Evolutionary conservation across 2,329 filamentous ascomycete species (phyloP).

Genomic region (Botryotinia calthae): DNA sequence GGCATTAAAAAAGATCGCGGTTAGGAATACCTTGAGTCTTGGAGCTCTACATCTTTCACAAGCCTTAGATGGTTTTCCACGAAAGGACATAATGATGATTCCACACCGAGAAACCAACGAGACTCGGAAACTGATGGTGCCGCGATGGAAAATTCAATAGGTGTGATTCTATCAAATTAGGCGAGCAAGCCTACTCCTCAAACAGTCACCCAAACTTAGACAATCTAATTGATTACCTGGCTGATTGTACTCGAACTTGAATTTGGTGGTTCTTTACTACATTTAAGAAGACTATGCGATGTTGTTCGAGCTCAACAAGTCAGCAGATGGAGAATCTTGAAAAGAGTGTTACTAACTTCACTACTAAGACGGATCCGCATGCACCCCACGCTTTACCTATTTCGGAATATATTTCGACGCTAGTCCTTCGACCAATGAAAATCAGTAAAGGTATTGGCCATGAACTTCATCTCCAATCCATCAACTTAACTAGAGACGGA

Average conservation of each 20-base stretch:
- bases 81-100: slow-evolving; percentile 8
- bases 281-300: not conserved
- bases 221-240: not conserved
- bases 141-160: not conserved
- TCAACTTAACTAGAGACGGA: not conserved
- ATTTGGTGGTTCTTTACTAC: not conserved
- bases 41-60: slow-evolving; percentile 27
- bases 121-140: not conserved
- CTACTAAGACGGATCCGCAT: not conserved
- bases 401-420: slow-evolving; percentile 4
- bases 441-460: not conserved
- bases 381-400: not conserved
- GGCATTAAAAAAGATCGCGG: not conserved
- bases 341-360: not conserved
- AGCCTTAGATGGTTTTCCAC: slow-evolving; percentile 26
- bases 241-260: not conserved
- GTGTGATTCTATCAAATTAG: not conserved
- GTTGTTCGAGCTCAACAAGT: not conserved
- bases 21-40: slow-evolving; percentile 23
- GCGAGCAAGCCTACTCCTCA: too few relatives aligned
- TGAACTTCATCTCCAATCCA: not conserved
- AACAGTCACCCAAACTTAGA: not conserved
- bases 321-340: not conserved
- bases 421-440: not conserved
- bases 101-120: not conserved